Conservation (phyloP, 495 filamentous ascomycete genomes). For the Penicillium verhagenii region DNA sequence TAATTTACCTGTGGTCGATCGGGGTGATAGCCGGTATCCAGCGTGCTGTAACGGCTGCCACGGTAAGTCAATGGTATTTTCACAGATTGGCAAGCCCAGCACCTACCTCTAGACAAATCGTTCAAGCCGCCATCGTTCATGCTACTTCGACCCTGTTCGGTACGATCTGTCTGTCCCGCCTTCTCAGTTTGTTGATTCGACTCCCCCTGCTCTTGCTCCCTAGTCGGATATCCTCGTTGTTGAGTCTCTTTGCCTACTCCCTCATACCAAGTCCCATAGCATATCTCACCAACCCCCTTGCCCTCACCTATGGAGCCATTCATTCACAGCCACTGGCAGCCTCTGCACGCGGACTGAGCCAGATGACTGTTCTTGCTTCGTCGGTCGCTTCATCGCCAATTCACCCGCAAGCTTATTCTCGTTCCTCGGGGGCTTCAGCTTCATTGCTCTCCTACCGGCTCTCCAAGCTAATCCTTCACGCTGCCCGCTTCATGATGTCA, state of each 20-base stretch:
- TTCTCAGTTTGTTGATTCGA: slow-evolving; percentile 76
- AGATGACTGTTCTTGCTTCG: slow-evolving; percentile 71
- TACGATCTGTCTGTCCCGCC: slow-evolving; percentile 81
- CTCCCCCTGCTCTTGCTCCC: slow-evolving; percentile 85
- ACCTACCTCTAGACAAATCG: slow-evolving; percentile 71
- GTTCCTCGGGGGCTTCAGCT: slow-evolving; percentile 35
- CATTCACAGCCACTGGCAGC: slow-evolving; percentile 77
- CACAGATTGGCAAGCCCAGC: slow-evolving; percentile 81
- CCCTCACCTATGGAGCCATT: slow-evolving; percentile 90
- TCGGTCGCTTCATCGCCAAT: slow-evolving; percentile 57
- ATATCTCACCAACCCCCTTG: slow-evolving; percentile 82
- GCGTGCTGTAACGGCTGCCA: slow-evolving; percentile 87
- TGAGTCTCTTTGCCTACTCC: slow-evolving; percentile 65
- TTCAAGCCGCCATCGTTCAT: slow-evolving; percentile 78
- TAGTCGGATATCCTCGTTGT: slow-evolving; percentile 60
- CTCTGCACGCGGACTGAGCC: slow-evolving; percentile 72
- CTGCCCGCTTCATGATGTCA: slow-evolving; percentile 85
- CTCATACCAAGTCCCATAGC: slow-evolving; percentile 81
- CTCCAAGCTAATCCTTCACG: slow-evolving; percentile 87
- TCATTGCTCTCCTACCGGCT: slow-evolving; percentile 73
- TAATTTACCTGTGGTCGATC: slow-evolving; percentile 94
- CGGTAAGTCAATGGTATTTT: slow-evolving; percentile 98
- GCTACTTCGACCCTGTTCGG: slow-evolving; percentile 85
- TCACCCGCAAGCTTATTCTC: slow-evolving; percentile 41
- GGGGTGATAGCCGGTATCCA: slow-evolving; percentile 83